Evolutionary conservation across 345 rosid genomes (phyloP).

Genomic region (Populus nigra): DNA sequence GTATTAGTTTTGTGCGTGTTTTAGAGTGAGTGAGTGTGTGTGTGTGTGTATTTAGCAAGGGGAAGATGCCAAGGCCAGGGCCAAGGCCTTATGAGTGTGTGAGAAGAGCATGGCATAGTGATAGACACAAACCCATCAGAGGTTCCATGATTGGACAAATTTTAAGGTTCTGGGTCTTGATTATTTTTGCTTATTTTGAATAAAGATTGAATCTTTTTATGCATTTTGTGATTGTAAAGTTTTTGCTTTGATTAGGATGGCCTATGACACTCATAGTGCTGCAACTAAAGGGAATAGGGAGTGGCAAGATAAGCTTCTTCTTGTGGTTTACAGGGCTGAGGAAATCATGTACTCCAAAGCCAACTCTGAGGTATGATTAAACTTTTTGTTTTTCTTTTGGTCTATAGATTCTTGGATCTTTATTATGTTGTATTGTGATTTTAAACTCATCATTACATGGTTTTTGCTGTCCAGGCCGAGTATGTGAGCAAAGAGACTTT

Average conservation of each 20-base stretch:
- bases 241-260: constrained; percentile 58
- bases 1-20: background rate
- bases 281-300: constrained; percentile 79
- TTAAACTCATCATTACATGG: background rate
- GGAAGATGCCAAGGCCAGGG: constrained; percentile 87
- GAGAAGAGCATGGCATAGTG: constrained; percentile 96
- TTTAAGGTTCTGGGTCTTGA: constrained; percentile 65
- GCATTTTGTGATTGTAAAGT: constrained; percentile 21
- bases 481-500: constrained; percentile 67
- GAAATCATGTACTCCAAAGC: constrained; percentile 98
- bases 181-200: constrained; percentile 4
- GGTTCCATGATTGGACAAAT: constrained; percentile 88
- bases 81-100: constrained; percentile 97
- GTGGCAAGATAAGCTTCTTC: constrained; percentile 87
- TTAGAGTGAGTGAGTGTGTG: background rate
- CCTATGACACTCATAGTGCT: constrained; percentile 51
- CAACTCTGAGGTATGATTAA: constrained; percentile 72
- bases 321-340: constrained; percentile 80
- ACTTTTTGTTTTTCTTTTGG: constrained; percentile 6
- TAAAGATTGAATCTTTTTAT: constrained; percentile 4
- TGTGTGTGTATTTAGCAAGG: background rate
- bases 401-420: constrained; percentile 19
- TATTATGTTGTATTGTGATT: background rate
- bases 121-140: constrained; percentile 80
- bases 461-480: constrained; percentile 54